phyloP scores from a whole-genome alignment of 116 monocot species.

The Papilionanthe hybrid region DNA sequence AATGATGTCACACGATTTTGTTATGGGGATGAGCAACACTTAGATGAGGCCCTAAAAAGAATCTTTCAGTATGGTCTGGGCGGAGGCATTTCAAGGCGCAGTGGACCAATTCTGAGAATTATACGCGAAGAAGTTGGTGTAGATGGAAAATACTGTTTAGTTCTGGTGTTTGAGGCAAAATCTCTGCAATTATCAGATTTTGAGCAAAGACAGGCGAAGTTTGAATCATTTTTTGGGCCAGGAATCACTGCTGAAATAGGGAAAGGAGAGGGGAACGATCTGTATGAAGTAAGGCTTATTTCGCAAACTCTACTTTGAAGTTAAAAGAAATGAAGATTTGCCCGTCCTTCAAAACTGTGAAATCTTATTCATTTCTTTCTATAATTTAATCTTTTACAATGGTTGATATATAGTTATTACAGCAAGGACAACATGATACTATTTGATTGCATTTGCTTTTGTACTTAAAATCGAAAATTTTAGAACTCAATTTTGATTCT shows the following conservation, averaged over 20 bases:
- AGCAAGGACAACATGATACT: not conserved
- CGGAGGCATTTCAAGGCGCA: conserved; percentile 78
- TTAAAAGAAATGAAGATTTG: conserved; percentile 12
- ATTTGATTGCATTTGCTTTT: not conserved
- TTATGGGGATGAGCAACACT: conserved; percentile 98
- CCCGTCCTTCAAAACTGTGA: conserved; percentile 6
- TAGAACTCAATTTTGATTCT: too few relatives aligned
- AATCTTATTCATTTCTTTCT: conserved; percentile 5
- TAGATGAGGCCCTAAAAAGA: conserved; percentile 92
- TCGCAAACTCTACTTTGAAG: conserved; percentile 35
- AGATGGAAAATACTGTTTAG: conserved; percentile 79
- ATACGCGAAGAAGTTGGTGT: conserved; percentile 90
- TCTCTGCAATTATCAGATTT: conserved; percentile 77
- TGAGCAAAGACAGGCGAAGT: conserved; percentile 91
- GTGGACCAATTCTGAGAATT: conserved; percentile 65
- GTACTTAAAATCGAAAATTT: too few relatives aligned
- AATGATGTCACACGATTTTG: conserved; percentile 90
- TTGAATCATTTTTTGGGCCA: conserved; percentile 93
- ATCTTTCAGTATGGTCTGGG: conserved; percentile 99
- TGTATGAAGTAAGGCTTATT: conserved; percentile 75
- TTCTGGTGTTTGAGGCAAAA: conserved; percentile 90
- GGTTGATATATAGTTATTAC: not conserved
- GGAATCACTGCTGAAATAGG: conserved; percentile 82
- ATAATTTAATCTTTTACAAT: not conserved
- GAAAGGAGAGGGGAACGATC: conserved; percentile 42